phyloP scores from a whole-genome alignment of 352 stramenopile species.

The Globisporangium nagaii region DNA sequence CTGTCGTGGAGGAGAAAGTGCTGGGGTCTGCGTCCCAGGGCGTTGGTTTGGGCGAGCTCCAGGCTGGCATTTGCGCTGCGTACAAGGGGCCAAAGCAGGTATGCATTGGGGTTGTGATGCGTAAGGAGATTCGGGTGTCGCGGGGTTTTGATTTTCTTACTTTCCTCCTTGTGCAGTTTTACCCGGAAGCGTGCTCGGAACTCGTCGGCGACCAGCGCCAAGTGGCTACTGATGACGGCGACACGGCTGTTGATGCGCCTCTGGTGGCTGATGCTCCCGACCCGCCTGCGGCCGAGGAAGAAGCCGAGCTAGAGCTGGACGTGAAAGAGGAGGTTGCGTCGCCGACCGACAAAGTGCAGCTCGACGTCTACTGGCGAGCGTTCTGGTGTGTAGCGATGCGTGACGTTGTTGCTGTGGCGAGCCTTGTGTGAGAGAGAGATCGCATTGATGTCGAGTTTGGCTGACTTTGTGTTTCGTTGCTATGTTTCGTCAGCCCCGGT shows the following conservation, averaged over 20 bases:
- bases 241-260: slow-evolving; percentile 9
- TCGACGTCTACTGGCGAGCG: slow-evolving; percentile 78
- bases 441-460: no score
- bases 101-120: no score
- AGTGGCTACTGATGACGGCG: slow-evolving; percentile 30
- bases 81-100: slow-evolving; percentile 60
- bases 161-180: slow-evolving; percentile 18
- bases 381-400: slow-evolving; percentile 45
- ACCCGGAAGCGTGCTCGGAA: slow-evolving; percentile 48
- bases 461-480: neutral
- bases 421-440: no score
- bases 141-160: neutral
- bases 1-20: slow-evolving; percentile 49
- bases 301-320: slow-evolving; percentile 26
- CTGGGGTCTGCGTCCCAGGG: slow-evolving; percentile 51
- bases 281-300: slow-evolving; percentile 7
- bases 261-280: slow-evolving; percentile 6
- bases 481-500: slow-evolving; percentile 33
- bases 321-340: slow-evolving; percentile 28
- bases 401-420: slow-evolving; percentile 1
- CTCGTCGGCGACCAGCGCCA: slow-evolving; percentile 51
- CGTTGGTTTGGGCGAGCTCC: slow-evolving; percentile 54
- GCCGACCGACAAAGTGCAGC: slow-evolving; percentile 35
- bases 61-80: slow-evolving; percentile 47
- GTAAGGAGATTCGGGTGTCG: no score